Percentiles rank a stretch among this genome's conserved stretches.
phyloP scores from a whole-genome alignment of 225 moss, liverwort and hornwort species.

The Pseudisothecium myosuroides region DNA sequence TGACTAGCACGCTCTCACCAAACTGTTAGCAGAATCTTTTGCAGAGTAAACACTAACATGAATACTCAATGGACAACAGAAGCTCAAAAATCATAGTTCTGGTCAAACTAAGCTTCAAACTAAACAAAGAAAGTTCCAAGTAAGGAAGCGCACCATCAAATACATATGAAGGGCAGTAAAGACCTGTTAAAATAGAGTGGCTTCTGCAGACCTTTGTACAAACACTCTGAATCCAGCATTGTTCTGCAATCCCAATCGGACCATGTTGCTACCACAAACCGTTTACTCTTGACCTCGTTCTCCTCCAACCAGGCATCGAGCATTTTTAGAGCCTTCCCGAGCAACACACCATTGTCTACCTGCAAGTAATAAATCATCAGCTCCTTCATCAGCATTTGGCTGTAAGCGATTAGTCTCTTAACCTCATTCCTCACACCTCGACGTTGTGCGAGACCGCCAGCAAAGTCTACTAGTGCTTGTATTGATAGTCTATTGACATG shows the following conservation, averaged over 20 bases:
- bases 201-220: constrained; percentile 26
- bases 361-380: neutral
- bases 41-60: neutral
- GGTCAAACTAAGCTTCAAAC: neutral
- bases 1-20: neutral
- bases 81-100: neutral
- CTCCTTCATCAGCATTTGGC: neutral
- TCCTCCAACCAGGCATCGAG: constrained; percentile 33
- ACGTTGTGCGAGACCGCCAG: neutral
- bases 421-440: neutral
- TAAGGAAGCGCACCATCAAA: neutral
- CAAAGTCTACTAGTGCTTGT: neutral
- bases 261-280: constrained; percentile 34
- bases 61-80: neutral
- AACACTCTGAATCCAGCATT: constrained; percentile 25
- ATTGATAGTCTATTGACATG: neutral
- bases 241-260: constrained; percentile 39
- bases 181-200: constrained; percentile 33
- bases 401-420: neutral
- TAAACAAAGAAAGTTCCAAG: neutral
- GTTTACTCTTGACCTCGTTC: constrained; percentile 19
- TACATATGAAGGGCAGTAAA: neutral
- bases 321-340: constrained; percentile 28
- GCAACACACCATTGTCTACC: constrained; percentile 24
- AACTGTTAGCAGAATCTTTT: neutral